phyloP scores from a whole-genome alignment of 2,329 filamentous ascomycete species.

The Aspergillus sp. region DNA sequence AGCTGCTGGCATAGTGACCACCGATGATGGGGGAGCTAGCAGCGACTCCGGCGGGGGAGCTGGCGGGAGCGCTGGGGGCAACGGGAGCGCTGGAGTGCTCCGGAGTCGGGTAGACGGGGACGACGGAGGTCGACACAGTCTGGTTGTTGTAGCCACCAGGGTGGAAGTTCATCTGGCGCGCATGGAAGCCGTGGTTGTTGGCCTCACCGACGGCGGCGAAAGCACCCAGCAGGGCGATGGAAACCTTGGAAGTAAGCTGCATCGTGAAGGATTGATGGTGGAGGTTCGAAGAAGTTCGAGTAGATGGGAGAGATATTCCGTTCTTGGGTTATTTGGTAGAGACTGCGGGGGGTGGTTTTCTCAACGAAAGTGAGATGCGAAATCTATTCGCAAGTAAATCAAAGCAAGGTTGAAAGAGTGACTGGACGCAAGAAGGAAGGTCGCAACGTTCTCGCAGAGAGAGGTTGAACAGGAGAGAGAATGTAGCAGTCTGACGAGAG shows the following conservation, averaged over 20 bases:
- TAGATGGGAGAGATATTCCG: background rate
- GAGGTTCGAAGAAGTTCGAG: slow-evolving; percentile 8
- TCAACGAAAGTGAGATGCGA: slow-evolving; percentile 29
- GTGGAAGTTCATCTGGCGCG: slow-evolving; percentile 26
- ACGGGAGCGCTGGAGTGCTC: slow-evolving; percentile 6
- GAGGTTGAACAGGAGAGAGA: slow-evolving; percentile 7
- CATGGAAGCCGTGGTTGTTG: slow-evolving; percentile 28
- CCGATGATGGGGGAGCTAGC: slow-evolving; percentile 6
- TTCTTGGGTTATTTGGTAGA: slow-evolving; percentile 5
- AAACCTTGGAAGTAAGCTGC: slow-evolving; percentile 40
- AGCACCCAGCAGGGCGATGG: slow-evolving; percentile 37
- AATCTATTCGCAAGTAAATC: slow-evolving; percentile 38
- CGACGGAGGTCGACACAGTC: slow-evolving; percentile 22
- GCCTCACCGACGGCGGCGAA: slow-evolving; percentile 41
- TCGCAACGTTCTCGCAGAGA: slow-evolving; percentile 9
- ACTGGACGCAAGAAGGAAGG: slow-evolving; percentile 17
- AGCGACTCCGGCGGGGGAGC: slow-evolving; percentile 12
- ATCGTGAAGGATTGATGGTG: slow-evolving; percentile 38
- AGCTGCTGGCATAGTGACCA: background rate
- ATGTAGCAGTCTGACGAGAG: slow-evolving; percentile 10
- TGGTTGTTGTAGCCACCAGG: slow-evolving; percentile 20
- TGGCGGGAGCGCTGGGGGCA: slow-evolving; percentile 13
- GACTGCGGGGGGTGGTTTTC: slow-evolving; percentile 14
- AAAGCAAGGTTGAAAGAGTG: slow-evolving; percentile 20
- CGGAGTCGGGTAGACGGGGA: slow-evolving; percentile 25